A percentile compares a stretch with the other conserved stretches of the same genome.
Evolutionary conservation across 2,329 filamentous ascomycete genomes (phyloP).

Genomic region (Tolypocladium cylindrosporum): DNA sequence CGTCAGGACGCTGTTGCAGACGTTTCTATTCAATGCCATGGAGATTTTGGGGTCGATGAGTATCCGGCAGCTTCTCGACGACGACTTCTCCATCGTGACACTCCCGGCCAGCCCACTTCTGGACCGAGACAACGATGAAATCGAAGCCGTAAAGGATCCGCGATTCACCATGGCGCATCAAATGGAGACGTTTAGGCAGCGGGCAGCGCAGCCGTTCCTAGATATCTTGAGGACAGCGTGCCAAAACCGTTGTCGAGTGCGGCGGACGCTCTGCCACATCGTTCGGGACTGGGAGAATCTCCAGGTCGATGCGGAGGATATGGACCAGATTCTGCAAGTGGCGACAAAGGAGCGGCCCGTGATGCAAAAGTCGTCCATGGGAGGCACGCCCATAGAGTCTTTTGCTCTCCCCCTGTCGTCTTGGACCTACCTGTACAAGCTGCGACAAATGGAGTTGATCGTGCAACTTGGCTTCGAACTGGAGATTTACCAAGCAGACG

Average conservation of each 20-base stretch:
- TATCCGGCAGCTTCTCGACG: slow-evolving; percentile 66
- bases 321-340: slow-evolving; percentile 58
- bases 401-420: slow-evolving; percentile 69
- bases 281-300: slow-evolving; percentile 76
- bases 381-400: slow-evolving; percentile 35
- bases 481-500: slow-evolving; percentile 77
- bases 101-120: slow-evolving; percentile 63
- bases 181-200: slow-evolving; percentile 60
- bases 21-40: slow-evolving; percentile 64
- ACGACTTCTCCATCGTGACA: slow-evolving; percentile 69
- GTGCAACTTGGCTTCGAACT: slow-evolving; percentile 92
- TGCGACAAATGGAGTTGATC: slow-evolving; percentile 78
- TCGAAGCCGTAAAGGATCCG: slow-evolving; percentile 65
- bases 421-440: slow-evolving; percentile 85
- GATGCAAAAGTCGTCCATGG: slow-evolving; percentile 28
- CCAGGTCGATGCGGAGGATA: slow-evolving; percentile 69
- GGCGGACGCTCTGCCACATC: slow-evolving; percentile 80
- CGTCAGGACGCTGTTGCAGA: slow-evolving; percentile 69
- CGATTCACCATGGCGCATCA: slow-evolving; percentile 62
- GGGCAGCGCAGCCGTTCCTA: slow-evolving; percentile 61
- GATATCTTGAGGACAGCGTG: slow-evolving; percentile 78
- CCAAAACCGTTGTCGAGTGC: slow-evolving; percentile 80
- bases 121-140: slow-evolving; percentile 62
- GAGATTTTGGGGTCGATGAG: slow-evolving; percentile 57
- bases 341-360: slow-evolving; percentile 52